Evolutionary conservation across 2,329 filamentous ascomycete genomes (phyloP).

Genomic region (Fusarium virguliforme): DNA sequence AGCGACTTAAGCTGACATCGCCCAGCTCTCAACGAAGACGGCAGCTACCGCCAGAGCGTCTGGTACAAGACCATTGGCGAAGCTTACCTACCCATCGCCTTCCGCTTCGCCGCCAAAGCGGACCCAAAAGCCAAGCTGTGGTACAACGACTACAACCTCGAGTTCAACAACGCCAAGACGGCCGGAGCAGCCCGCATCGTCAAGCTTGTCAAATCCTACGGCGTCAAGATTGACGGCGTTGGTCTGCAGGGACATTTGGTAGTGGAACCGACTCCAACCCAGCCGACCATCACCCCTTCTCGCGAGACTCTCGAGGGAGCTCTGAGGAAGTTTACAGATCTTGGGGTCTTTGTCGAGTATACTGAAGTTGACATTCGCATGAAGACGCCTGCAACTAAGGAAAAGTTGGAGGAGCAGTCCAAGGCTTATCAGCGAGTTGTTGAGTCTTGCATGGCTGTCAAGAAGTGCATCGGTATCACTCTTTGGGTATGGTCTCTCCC

Average conservation of each 20-base stretch:
- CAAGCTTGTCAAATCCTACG: constrained; percentile 53
- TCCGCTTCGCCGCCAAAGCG: constrained; percentile 63
- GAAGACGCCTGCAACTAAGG: constrained; percentile 57
- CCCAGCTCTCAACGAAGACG: constrained; percentile 64
- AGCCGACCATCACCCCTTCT: constrained; percentile 53
- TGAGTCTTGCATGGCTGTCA: constrained; percentile 48
- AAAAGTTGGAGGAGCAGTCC: constrained; percentile 60
- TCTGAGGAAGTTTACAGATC: constrained; percentile 60
- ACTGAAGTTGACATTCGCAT: constrained; percentile 69
- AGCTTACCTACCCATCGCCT: constrained; percentile 67
- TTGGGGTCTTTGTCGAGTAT: constrained; percentile 66
- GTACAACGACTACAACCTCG: constrained; percentile 70
- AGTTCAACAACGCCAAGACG: constrained; percentile 57
- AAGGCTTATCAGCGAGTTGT: constrained; percentile 57
- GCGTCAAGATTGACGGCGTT: constrained; percentile 66
- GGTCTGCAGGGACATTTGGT: constrained; percentile 68
- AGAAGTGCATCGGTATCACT: constrained; percentile 51
- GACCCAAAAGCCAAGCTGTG: constrained; percentile 66
- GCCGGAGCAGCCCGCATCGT: constrained; percentile 55
- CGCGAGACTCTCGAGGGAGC: constrained; percentile 52
- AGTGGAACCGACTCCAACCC: constrained; percentile 57
- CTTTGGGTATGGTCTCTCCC: constrained; percentile 45
- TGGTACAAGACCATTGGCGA: constrained; percentile 66
- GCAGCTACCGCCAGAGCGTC: constrained; percentile 62
- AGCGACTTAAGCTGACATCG: neutral